These are phyloP conservation scores for Dendrothele bispora DNA, from an alignment of 768 basidiomycete species.

Conservation along the genomic window DNA sequence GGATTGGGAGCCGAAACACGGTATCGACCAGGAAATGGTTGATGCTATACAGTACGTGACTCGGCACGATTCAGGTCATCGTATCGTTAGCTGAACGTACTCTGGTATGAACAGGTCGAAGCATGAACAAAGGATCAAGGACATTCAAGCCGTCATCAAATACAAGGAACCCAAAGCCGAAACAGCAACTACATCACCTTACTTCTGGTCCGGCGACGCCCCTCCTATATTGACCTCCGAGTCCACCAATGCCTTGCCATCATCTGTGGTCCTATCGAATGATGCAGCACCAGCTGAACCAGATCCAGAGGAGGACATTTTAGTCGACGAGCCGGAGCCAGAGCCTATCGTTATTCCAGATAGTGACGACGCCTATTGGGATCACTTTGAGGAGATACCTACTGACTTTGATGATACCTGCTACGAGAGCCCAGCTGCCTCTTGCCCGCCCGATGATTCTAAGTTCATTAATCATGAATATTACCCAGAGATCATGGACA, in stretches of 20 bases:
- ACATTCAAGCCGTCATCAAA: conserved; percentile 35
- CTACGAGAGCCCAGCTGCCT: conserved; percentile 20
- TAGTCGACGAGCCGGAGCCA: conserved; percentile 21
- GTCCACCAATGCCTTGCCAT: not conserved
- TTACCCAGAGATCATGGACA: conserved; percentile 51
- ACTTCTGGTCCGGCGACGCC: not conserved
- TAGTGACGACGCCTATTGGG: conserved; percentile 52
- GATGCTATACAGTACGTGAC: conserved; percentile 38
- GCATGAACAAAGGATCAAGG: conserved; percentile 35
- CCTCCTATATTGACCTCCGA: not conserved
- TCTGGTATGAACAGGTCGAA: conserved; percentile 32
- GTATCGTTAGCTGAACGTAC: conserved; percentile 4
- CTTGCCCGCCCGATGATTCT: conserved; percentile 11
- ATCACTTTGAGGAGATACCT: conserved; percentile 36
- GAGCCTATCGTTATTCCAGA: conserved; percentile 25
- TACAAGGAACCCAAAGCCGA: conserved; percentile 7
- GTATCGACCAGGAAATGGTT: conserved; percentile 37
- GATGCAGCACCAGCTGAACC: not conserved
- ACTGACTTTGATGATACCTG: conserved; percentile 26
- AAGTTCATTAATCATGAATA: conserved; percentile 23
- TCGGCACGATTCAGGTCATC: not conserved
- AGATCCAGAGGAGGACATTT: not conserved
- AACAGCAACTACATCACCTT: not conserved
- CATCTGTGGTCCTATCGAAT: not conserved
- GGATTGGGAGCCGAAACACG: conserved; percentile 10